A percentile compares a stretch with the other conserved stretches of the same genome.
Conservation (phyloP, 768 basidiomycete genomes). For the Pisolithus microcarpus region DNA sequence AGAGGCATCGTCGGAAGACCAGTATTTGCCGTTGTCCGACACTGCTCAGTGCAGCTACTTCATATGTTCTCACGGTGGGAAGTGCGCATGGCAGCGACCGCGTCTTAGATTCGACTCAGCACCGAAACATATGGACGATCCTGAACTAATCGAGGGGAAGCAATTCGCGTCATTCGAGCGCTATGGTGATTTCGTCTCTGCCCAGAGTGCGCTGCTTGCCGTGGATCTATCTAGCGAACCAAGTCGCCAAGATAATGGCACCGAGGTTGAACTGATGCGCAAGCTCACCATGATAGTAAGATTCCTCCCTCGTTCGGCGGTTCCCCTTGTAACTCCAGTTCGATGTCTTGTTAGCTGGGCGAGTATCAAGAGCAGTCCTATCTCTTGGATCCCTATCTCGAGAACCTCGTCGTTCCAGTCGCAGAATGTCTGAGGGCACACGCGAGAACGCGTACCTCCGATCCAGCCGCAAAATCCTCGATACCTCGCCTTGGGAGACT, state of each 20-base stretch:
- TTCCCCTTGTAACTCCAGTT: not conserved
- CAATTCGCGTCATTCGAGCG: conserved; percentile 54
- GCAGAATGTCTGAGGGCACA: conserved; percentile 55
- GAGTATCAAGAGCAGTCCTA: conserved; percentile 92
- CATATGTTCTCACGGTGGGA: too few species aligned
- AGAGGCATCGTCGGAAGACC: not conserved
- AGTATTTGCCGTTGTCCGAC: not conserved
- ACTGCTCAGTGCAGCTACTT: not conserved
- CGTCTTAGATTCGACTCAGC: too few species aligned
- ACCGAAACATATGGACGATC: conserved; percentile 27
- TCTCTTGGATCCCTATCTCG: conserved; percentile 84
- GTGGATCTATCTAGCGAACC: conserved; percentile 40
- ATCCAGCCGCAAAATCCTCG: conserved; percentile 21
- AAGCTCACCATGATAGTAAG: conserved; percentile 48
- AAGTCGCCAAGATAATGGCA: conserved; percentile 34
- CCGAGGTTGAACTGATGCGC: conserved; percentile 36
- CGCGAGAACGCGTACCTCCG: conserved; percentile 35
- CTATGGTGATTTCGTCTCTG: conserved; percentile 48
- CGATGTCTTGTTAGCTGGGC: conserved; percentile 48
- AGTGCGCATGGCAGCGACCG: too few species aligned
- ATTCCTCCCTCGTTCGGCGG: conserved; percentile 6
- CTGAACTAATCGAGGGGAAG: conserved; percentile 35
- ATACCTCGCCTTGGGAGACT: conserved; percentile 43
- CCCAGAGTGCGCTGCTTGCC: conserved; percentile 45
- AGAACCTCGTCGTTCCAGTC: conserved; percentile 68